Evolutionary conservation across 345 rosid species (phyloP).

Genomic region (Adansonia digitata): DNA sequence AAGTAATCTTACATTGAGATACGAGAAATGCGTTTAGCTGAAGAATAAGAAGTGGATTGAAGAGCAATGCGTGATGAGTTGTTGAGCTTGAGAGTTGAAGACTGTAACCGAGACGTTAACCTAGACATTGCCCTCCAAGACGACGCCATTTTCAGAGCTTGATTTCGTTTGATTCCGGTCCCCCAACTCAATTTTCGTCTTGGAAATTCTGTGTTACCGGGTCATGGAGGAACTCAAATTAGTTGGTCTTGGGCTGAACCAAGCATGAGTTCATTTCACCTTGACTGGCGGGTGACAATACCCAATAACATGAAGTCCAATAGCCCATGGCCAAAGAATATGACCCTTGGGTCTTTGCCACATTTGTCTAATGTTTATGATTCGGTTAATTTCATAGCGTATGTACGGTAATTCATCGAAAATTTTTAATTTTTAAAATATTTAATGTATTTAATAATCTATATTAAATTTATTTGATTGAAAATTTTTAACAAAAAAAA

Average conservation of each 20-base stretch:
- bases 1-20: conserved; percentile 26
- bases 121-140: conserved; percentile 41
- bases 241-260: not conserved
- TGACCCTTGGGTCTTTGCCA: too few species aligned
- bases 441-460: too few species aligned
- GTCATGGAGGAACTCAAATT: not conserved
- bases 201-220: not conserved
- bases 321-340: not conserved
- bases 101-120: conserved; percentile 46
- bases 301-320: not conserved
- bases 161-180: conserved; percentile 13
- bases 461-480: too few species aligned
- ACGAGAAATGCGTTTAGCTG: conserved; percentile 36
- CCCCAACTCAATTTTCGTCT: not conserved
- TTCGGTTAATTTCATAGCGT: too few species aligned
- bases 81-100: conserved; percentile 31
- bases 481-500: too few species aligned
- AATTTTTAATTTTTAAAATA: too few species aligned
- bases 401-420: too few species aligned
- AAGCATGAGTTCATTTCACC: not conserved
- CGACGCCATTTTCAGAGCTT: conserved; percentile 37
- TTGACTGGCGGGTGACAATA: not conserved
- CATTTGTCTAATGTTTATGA: too few species aligned
- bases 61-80: conserved; percentile 33
- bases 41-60: conserved; percentile 26